Base-by-base conservation (phyloP, 2,329 filamentous ascomycete genomes). In the Albifimbria verrucaria region DNA sequence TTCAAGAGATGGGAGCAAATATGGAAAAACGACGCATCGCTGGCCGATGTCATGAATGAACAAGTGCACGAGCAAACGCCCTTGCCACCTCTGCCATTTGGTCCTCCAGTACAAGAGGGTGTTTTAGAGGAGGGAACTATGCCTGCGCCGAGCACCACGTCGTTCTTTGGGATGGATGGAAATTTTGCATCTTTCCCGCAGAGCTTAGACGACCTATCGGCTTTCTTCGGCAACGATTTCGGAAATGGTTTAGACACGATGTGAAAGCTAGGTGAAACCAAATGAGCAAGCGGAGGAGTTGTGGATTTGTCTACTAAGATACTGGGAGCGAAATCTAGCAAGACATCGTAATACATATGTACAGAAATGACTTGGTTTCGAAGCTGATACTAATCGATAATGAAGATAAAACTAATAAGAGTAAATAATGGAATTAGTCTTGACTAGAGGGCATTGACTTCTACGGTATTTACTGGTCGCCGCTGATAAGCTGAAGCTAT, bases 1-100 rank as follows among this genome's bases (percentile, higher is more conserved):
- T 79, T 78, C 59, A 78, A 78, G 55, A 77, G 74, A 42, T 78
- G 76, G 76, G 76, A 78, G 55, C 77, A 77, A 66, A 65, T 78
- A 3, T 77, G 76, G 68, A 68, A 69, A 70, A 77, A 73, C 32
- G 65, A 70, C 42, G 51, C 58, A 10, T 59, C 66, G 2, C 24
- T 60, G n/a, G 57, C 62, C 23, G 65, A 68, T 15, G 62, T 61
- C 23, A 54, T 50, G 10, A 58, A 59, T 36, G 65, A 66, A 45
- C 53, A 59, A 42, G 61, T 61, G 11, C 53, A 61, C 50, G 51
- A 57, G 3, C 55, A 57, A 17, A 51, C 65, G 49, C 59, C 59
- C 9, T 28, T 64, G 17, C 57, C 61, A n/a, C 61, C 58, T 22
- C 60, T 59, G 20, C 57, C 55, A 22, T 52, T 61, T 45, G 42